Evolutionary conservation across 1,139 yeast species (phyloP), one percentile per base, ranked within the genome.

Genomic region (Hansenula lynferdii): DNA sequence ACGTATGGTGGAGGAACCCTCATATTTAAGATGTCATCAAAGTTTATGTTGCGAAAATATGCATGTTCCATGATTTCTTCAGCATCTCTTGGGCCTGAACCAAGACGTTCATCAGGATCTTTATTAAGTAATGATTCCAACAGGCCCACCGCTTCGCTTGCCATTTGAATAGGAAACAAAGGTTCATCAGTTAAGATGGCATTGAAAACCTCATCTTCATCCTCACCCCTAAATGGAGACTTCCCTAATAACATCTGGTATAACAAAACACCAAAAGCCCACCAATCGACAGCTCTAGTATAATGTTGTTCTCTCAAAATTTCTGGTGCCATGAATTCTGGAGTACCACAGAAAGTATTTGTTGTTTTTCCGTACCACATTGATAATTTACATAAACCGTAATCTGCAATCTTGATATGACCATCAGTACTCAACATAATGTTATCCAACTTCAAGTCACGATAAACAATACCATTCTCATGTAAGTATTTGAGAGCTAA

Each of bases 291-390:
- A 34, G 94, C 85, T 53, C 95, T 78, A 37, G 89, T 94, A 57
- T 92, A 92, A 44, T 82, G 84, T 61, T 89, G 95, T 40, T 94
- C 97, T 42, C 86, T 80, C 55, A 94, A 72, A 51, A 92, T 90
- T 63, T 92, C 99, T 0, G 99, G 99, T 1, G 98, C 99, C 96
- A 92, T 92, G 54, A 92, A 87, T 60, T 92, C 98, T 0, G 99
- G 98, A 1, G 99, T 92, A 54, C 99, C 99, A 68, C 98, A 94
- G 65, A 92, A 92, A 0, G 99, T 92, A 10, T 92, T 85, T 0
- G 98, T 94, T 22, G 92, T 86, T 49, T 75, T 77, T n/a, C 87
- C 87, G 55, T 71, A 72, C 85, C 94, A 85, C 97, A 92, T 92
- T 40, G 85, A 84, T 54, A 89, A 97, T 61, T 92, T 92, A 72